These are phyloP conservation scores for Rhamnella rubrinervis DNA, from an alignment of 331 rosid genomes.

Conservation along the genomic window DNA sequence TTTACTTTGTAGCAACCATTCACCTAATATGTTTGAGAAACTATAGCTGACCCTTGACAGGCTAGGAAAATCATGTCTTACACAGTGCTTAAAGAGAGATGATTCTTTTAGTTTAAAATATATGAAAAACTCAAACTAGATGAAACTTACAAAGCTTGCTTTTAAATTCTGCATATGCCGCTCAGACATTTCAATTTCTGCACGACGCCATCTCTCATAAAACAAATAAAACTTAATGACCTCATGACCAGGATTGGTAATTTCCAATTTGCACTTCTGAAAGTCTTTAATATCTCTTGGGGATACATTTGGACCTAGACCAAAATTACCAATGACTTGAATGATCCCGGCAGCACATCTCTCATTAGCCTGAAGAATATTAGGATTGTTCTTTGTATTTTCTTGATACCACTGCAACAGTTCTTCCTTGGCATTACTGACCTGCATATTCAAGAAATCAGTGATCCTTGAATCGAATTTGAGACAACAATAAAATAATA, in stretches of 20 bases:
- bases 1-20: no score
- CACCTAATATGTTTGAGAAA: no score
- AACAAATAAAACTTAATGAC: slow-evolving; percentile 62
- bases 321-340: slow-evolving; percentile 64
- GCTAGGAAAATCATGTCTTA: no score
- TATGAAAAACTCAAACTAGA: background rate
- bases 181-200: slow-evolving; percentile 58
- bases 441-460: slow-evolving; percentile 39
- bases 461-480: slow-evolving; percentile 15
- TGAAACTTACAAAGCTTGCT: slow-evolving; percentile 57
- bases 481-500: slow-evolving; percentile 12
- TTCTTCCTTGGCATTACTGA: slow-evolving; percentile 74
- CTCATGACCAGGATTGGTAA: slow-evolving; percentile 44
- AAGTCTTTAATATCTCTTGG: slow-evolving; percentile 62
- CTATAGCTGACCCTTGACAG: no score
- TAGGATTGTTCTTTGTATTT: slow-evolving; percentile 46
- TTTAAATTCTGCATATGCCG: slow-evolving; percentile 35
- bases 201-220: slow-evolving; percentile 75
- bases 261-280: slow-evolving; percentile 18
- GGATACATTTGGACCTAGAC: slow-evolving; percentile 64
- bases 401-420: slow-evolving; percentile 60
- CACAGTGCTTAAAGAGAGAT: no score
- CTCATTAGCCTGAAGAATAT: slow-evolving; percentile 54
- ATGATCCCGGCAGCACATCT: slow-evolving; percentile 86
- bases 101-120: background rate